Base-by-base conservation (phyloP, 2,329 filamentous ascomycete genomes). In the Claviceps spartinae region DNA sequence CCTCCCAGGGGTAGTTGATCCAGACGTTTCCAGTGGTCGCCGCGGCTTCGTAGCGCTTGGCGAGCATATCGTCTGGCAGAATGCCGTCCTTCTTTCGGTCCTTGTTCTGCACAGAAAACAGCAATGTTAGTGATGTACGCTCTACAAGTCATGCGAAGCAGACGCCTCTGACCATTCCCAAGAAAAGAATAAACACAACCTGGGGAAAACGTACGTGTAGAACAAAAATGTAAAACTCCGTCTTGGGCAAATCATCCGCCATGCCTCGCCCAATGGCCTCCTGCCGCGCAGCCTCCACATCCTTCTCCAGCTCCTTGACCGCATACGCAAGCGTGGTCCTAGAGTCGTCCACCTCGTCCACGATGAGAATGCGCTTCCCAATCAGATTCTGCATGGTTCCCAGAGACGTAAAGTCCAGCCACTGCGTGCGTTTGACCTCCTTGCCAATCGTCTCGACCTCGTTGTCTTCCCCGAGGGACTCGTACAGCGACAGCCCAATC, bases 1-100 rank as follows among this genome's bases (percentile, higher is more conserved):
- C 93, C 74, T 97, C 93, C 93, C 93, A 98, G 16, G 93, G 93
- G 72, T 98, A 98, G 77, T 88, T 94, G 67, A 97, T 97, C 93
- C 93, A 98, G 58, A 89, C 84, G 70, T 98, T 91, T n/a, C 79
- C 80, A 36, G 94, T 86, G 5, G 91, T 97, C 64, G 85, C 76
- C 22, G 93, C 88, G 22, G 93, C 93, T 59, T 86, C 70, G 71
- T 98, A 98, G 61, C 85, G 77, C 53, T 79, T 78, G 52, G 82
- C 71, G 57, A 91, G 75, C 79, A 97, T 88, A 40, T 88, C 82
- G 20, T 79, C 63, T 11, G 93, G 90, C 52, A 98, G 76, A 20
- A 71, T 72, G 51, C 93, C 93, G 78, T 96, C 95, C 83, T 98
- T 98, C 52, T 73, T 58, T 79, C 98, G 97, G 71, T 96, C 82